Percentiles rank a stretch among this genome's conserved stretches.
These are phyloP conservation scores for Striga hermonthica DNA, from an alignment of 305 asterid species.

Conservation along the genomic window DNA sequence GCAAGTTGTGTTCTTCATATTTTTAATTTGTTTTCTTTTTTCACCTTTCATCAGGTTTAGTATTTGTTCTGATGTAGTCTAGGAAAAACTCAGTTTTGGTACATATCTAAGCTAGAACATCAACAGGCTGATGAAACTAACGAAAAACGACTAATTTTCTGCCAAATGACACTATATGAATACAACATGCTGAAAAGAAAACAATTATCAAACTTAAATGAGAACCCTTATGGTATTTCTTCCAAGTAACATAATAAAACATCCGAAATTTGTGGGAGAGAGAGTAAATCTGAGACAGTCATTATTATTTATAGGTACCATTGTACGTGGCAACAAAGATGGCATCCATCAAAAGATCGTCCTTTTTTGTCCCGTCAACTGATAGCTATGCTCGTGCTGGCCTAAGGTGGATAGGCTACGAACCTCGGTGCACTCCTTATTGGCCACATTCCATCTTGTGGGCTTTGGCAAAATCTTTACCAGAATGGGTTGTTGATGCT, in stretches of 20 bases:
- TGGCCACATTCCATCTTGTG: conserved; percentile 94
- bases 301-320: conserved; percentile 53
- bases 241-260: no score
- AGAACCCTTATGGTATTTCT: no score
- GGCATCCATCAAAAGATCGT: conserved; percentile 87
- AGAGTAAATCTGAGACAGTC: no score
- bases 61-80: neutral
- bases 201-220: neutral
- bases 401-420: conserved; percentile 79
- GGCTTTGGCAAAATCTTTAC: conserved; percentile 55
- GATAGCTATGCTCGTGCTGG: conserved; percentile 85
- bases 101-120: neutral
- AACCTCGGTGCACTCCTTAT: conserved; percentile 93
- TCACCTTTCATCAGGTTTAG: neutral
- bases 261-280: no score
- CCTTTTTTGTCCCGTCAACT: conserved; percentile 88
- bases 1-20: no score
- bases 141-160: neutral
- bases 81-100: no score
- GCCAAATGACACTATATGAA: neutral
- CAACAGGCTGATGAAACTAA: neutral
- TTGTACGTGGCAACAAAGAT: conserved; percentile 91
- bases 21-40: neutral
- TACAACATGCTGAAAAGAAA: neutral
- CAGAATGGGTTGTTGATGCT: conserved; percentile 65